Conservation (phyloP, 2,329 filamentous ascomycete genomes). For the Didymella pinodella region DNA sequence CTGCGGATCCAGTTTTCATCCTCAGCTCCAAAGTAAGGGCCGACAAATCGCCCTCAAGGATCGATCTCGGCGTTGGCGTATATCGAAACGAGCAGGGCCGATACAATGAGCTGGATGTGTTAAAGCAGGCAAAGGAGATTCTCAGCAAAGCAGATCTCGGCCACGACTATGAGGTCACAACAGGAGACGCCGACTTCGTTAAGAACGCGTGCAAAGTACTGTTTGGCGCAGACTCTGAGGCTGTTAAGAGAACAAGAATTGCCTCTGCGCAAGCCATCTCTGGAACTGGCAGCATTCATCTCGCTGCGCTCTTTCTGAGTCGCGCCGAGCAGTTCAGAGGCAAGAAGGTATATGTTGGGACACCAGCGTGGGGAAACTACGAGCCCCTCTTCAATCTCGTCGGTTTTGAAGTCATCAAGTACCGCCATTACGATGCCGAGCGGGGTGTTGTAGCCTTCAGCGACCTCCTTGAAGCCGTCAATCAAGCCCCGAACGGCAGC, state of each 20-base stretch:
- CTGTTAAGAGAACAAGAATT: background rate
- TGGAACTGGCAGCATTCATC: constrained; percentile 50
- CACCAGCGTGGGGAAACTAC: constrained; percentile 50
- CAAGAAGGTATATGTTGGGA: constrained; percentile 8
- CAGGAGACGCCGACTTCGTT: background rate
- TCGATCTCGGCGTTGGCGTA: background rate
- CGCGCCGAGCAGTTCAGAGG: constrained; percentile 28
- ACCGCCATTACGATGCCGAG: constrained; percentile 42
- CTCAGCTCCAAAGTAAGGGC: background rate
- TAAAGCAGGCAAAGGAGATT: background rate
- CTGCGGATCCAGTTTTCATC: background rate
- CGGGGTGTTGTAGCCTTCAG: constrained; percentile 39
- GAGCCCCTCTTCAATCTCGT: constrained; percentile 43
- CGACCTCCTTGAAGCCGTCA: constrained; percentile 31
- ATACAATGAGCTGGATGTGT: background rate
- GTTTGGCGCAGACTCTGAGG: background rate
- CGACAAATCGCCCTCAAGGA: background rate
- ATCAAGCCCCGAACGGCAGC: constrained; percentile 39
- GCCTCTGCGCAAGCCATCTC: constrained; percentile 49
- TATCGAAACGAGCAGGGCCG: background rate
- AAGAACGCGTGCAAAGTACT: background rate
- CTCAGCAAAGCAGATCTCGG: background rate
- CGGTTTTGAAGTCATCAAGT: constrained; percentile 40
- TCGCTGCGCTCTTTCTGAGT: constrained; percentile 46
- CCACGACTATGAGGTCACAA: background rate